Conservation (phyloP, 768 basidiomycete genomes). For the Gloeostereum incarnatum region DNA sequence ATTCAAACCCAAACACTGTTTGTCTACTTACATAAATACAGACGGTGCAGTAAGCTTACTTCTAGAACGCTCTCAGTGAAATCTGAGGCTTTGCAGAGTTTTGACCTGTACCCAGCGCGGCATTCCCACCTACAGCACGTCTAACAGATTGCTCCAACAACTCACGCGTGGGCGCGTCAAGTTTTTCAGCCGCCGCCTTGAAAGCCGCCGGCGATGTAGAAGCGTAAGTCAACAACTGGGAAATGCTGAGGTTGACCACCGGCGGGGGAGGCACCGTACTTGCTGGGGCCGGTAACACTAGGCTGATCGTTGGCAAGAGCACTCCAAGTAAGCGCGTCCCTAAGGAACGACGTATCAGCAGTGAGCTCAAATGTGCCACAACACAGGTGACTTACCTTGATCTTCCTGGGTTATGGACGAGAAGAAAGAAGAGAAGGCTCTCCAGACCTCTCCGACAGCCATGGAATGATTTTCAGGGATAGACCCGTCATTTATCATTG, state of each 20-base stretch:
- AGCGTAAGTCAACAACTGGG: conserved; percentile 66
- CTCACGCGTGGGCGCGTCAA: conserved; percentile 49
- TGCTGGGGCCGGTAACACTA: conserved; percentile 66
- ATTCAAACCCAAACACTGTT: no score
- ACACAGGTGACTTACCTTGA: conserved; percentile 40
- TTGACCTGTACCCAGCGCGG: conserved; percentile 17
- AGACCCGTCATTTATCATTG: conserved; percentile 45
- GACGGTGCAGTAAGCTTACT: no score
- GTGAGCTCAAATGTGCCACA: background rate
- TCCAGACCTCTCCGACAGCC: conserved; percentile 74
- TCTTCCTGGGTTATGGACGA: conserved; percentile 43
- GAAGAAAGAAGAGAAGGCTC: conserved; percentile 64
- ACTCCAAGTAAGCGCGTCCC: conserved; percentile 62
- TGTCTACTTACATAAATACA: no score
- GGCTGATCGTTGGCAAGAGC: conserved; percentile 64
- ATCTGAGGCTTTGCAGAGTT: conserved; percentile 59
- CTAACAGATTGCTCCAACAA: conserved; percentile 72
- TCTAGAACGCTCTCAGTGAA: conserved; percentile 68
- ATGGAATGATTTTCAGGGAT: conserved; percentile 47
- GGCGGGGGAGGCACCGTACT: conserved; percentile 31
- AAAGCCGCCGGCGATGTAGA: conserved; percentile 65
- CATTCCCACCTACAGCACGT: conserved; percentile 51
- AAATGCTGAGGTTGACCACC: conserved; percentile 48
- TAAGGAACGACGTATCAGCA: conserved; percentile 18
- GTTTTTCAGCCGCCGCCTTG: conserved; percentile 70